Base-by-base conservation (phyloP, 2,329 filamentous ascomycete genomes). In the Trichoderma afroharzianum region DNA sequence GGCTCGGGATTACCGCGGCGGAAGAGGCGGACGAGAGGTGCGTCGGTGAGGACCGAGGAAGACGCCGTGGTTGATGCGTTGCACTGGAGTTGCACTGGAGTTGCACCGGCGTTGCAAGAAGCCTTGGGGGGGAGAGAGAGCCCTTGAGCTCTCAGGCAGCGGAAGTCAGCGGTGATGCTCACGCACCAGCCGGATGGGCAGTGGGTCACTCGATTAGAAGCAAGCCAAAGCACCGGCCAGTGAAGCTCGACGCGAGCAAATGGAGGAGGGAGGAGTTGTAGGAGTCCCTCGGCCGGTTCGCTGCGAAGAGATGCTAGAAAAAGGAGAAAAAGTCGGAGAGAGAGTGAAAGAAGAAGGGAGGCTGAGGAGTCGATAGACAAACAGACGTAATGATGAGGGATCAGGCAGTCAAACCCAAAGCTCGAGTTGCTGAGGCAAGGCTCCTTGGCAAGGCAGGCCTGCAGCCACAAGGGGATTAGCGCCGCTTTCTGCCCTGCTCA, bases 401-500 rank as follows among this genome's bases (percentile, higher is more conserved):
- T 72, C 71, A 71, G 71, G 71, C 71, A 72, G 71, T 72, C 63
- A 67, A 63, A 70, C 66, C 66, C 66, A 68, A 72, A 71, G 69
- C 62, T 58, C 43, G 36, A 43, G 39, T 63, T 58, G 68, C 59
- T 61, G 12, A 26, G 43, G 58, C 67, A 70, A 70, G 67, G 67
- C 67, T 61, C 58, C 43, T 57, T 30, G 28, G 47, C 47, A 68
- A 21, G 43, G 68, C 43, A 28, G 32, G 43, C 43, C 43, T 50
- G 43, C 43, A 28, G 55, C 70, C 36, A 11, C 3, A 71, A 71
- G 15, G 15, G 63, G 70, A 8, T 32, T 68, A 71, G 70, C 53
- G 70, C 63, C 15, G 53, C 15, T 71, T 68, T 71, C 70, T 71
- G 70, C 70, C 70, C 47, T 62, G 30, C n/a, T 14, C 63, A 71